A percentile compares a stretch with the other conserved stretches of the same genome.
Conservation (phyloP, 1,139 yeast species). For the Hyphopichia buzzinii region DNA sequence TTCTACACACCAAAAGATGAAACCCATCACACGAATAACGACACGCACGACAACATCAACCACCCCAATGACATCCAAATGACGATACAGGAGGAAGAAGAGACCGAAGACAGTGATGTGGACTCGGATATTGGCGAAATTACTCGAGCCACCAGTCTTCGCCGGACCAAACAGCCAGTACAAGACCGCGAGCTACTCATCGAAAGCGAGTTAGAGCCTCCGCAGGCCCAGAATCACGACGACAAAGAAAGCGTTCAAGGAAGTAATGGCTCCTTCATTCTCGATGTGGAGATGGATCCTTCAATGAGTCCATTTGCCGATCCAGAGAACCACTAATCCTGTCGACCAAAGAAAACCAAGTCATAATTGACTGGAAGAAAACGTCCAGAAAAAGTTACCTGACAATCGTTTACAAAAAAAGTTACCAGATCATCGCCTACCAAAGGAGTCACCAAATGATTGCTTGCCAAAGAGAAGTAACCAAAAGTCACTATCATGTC, state of each 20-base stretch:
- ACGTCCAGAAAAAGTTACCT: too few relatives aligned
- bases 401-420: too few relatives aligned
- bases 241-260: constrained; percentile 5
- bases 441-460: too few relatives aligned
- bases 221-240: background rate
- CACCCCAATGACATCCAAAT: constrained; percentile 4
- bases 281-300: constrained; percentile 36
- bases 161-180: constrained; percentile 13
- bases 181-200: constrained; percentile 2
- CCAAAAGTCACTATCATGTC: too few relatives aligned
- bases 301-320: constrained; percentile 34
- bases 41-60: constrained; percentile 2
- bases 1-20: background rate
- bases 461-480: too few relatives aligned
- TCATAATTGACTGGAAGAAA: too few relatives aligned
- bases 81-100: constrained; percentile 11
- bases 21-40: constrained; percentile 1
- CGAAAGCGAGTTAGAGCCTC: background rate
- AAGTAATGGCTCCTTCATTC: constrained; percentile 30
- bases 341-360: too few relatives aligned
- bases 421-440: too few relatives aligned
- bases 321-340: too few relatives aligned
- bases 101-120: constrained; percentile 39
- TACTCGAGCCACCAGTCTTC: constrained; percentile 42
- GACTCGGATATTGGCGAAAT: constrained; percentile 50